Base-by-base conservation (phyloP, 2,329 filamentous ascomycete genomes). In the Aspergillus sp. region DNA sequence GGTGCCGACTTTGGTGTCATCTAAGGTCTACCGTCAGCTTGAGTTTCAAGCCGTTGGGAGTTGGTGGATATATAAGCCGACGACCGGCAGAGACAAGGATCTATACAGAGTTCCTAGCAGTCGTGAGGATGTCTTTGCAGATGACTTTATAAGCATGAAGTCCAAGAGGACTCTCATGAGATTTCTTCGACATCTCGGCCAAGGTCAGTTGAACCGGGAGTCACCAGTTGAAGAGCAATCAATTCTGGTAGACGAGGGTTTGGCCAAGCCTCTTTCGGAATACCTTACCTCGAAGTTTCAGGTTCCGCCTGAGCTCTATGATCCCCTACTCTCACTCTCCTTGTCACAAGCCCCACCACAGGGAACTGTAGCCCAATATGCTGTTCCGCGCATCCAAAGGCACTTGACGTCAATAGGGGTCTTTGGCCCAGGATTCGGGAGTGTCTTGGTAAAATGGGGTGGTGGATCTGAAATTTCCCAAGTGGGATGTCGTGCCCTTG, bases 31-130 rank as follows among this genome's bases (percentile, higher is more conserved):
- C 69, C 86, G 88, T 20, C 93, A 97, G 76, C 83, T 99, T 47
- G 93, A 98, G 71, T 98, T 98, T 66, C 85, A 95, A 61, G 91
- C 93, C 27, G 90, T 98, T 24, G 93, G 93, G 24, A 93, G 90
- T 56, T 98, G 93, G 85, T 97, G 89, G 83, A 86, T 97, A 55
- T 88, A 87, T 69, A 65, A 65, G 40, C 56, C 54, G 4, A 55
- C 51, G 27, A 22, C 57, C 13, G 57, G 60, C 19, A 47, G 44
- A n/a, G 37, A 44, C 30, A 50, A 61, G 7, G 56, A 65, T 8
- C 77, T 96, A 37, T 79, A 82, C 51, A 89, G 89, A 57, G 89
- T 98, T 51, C 93, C 95, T 0, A 93, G 90, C 62, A 93, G 90
- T 27, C 86, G 93, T 64, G 93, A 99, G 77, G 93, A 97, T 76